These are phyloP conservation scores for Colletotrichum tanaceti DNA, from an alignment of 2,329 filamentous ascomycete genomes.

Conservation along the genomic window DNA sequence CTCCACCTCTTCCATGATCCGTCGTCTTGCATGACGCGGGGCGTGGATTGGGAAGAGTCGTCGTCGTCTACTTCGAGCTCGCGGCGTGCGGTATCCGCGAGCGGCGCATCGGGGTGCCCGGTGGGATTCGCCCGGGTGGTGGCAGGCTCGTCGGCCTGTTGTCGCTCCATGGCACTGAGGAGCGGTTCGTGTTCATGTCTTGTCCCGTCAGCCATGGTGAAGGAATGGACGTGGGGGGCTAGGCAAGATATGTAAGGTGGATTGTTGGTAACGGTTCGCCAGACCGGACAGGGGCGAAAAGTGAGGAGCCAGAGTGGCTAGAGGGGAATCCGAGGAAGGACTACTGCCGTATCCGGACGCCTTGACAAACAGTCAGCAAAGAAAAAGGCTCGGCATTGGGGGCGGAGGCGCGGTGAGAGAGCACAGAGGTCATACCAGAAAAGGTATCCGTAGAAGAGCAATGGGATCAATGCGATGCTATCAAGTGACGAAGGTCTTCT, in stretches of 20 bases:
- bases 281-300: constrained; percentile 29
- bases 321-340: constrained; percentile 33
- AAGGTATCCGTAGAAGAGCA: neutral
- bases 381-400: constrained; percentile 34
- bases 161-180: constrained; percentile 52
- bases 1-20: constrained; percentile 61
- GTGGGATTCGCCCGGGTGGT: constrained; percentile 40
- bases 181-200: constrained; percentile 53
- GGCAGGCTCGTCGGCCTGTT: constrained; percentile 44
- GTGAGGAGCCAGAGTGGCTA: constrained; percentile 29
- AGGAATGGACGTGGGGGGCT: constrained; percentile 5
- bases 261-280: constrained; percentile 17
- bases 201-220: constrained; percentile 48
- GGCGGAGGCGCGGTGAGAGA: constrained; percentile 1
- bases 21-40: constrained; percentile 70
- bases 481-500: constrained; percentile 29
- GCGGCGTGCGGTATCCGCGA: constrained; percentile 52
- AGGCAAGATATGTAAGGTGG: constrained; percentile 36
- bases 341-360: constrained; percentile 16
- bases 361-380: constrained; percentile 41
- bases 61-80: constrained; percentile 60
- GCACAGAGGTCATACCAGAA: constrained; percentile 32
- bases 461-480: constrained; percentile 40
- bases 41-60: constrained; percentile 59
- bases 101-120: constrained; percentile 58